Conservation (phyloP, 768 basidiomycete genomes). For the Rhodotorula paludigena region DNA sequence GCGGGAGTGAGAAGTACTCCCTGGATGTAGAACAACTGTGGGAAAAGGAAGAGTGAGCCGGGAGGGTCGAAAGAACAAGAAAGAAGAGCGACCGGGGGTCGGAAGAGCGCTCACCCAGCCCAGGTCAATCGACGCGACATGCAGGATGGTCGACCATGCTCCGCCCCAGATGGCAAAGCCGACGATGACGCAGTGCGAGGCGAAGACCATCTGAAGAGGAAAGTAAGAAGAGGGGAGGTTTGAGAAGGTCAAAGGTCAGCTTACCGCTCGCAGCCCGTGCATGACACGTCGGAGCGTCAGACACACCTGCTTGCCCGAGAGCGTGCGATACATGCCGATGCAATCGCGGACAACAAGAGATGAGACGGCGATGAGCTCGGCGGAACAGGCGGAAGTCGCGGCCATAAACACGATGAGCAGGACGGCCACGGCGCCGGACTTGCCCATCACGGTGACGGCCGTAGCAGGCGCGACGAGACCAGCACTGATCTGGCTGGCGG, state of each 20-base stretch:
- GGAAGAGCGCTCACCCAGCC: not conserved
- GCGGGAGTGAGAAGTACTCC: slow-evolving; percentile 26
- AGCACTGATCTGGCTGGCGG: slow-evolving; percentile 67
- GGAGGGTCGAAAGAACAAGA: not conserved
- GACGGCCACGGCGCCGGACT: slow-evolving; percentile 71
- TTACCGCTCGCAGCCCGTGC: no score
- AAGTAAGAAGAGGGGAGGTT: not conserved
- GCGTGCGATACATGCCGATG: slow-evolving; percentile 80
- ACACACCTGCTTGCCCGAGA: slow-evolving; percentile 57
- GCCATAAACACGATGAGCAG: slow-evolving; percentile 72
- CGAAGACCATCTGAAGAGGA: not conserved
- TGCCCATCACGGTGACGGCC: slow-evolving; percentile 72
- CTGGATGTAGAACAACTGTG: slow-evolving; percentile 23
- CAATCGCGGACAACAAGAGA: slow-evolving; percentile 77
- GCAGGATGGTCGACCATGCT: slow-evolving; percentile 11
- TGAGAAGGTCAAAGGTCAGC: no score
- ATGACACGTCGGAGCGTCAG: slow-evolving; percentile 54
- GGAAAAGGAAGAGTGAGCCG: not conserved
- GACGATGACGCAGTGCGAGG: slow-evolving; percentile 13
- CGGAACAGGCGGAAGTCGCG: slow-evolving; percentile 62
- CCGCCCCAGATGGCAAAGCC: slow-evolving; percentile 23
- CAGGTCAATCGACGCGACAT: slow-evolving; percentile 20
- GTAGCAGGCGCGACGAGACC: slow-evolving; percentile 75
- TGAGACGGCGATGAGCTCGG: slow-evolving; percentile 87
- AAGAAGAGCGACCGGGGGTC: no score